Percentiles rank a stretch among this genome's conserved stretches.
phyloP scores from a whole-genome alignment of 2,329 filamentous ascomycete species.

The Pseudogymnoascus verrucosus region DNA sequence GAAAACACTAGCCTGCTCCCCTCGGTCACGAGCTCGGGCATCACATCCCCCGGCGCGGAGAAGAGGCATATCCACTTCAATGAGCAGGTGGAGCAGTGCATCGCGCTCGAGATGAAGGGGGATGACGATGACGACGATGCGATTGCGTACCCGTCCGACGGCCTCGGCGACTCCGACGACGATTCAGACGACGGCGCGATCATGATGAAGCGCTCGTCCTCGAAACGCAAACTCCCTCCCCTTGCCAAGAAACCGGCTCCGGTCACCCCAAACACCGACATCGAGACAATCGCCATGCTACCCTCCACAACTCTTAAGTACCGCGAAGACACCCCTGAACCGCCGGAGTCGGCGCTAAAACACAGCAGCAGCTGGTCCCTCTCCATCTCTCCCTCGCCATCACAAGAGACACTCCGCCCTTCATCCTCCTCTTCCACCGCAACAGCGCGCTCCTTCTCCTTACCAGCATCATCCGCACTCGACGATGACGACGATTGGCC shows the following conservation, averaged over 20 bases:
- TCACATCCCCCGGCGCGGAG: conserved; percentile 49
- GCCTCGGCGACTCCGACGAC: conserved; percentile 24
- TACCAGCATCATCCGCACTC: conserved; percentile 4
- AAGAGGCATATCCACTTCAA: conserved; percentile 96
- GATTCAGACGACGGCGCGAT: conserved; percentile 53
- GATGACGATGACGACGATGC: conserved; percentile 53
- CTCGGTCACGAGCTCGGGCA: conserved; percentile 64
- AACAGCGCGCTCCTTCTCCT: neutral
- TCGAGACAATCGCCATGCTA: conserved; percentile 55
- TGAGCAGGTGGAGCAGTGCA: conserved; percentile 90
- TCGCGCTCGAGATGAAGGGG: conserved; percentile 83
- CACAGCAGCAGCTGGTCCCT: conserved; percentile 46
- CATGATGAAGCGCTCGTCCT: conserved; percentile 68
- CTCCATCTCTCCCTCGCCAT: conserved; percentile 62
- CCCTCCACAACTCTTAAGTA: conserved; percentile 67
- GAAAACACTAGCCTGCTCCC: conserved; percentile 54
- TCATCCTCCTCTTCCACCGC: neutral
- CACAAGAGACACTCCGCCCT: conserved; percentile 73
- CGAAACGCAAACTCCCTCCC: conserved; percentile 32
- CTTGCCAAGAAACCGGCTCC: conserved; percentile 25
- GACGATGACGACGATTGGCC: conserved; percentile 47
- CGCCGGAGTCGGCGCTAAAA: conserved; percentile 53
- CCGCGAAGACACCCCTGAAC: conserved; percentile 66
- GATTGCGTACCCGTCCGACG: conserved; percentile 40
- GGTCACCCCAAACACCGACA: conserved; percentile 29